phyloP scores from a whole-genome alignment of 345 rosid species.

The Murraya koenigii region DNA sequence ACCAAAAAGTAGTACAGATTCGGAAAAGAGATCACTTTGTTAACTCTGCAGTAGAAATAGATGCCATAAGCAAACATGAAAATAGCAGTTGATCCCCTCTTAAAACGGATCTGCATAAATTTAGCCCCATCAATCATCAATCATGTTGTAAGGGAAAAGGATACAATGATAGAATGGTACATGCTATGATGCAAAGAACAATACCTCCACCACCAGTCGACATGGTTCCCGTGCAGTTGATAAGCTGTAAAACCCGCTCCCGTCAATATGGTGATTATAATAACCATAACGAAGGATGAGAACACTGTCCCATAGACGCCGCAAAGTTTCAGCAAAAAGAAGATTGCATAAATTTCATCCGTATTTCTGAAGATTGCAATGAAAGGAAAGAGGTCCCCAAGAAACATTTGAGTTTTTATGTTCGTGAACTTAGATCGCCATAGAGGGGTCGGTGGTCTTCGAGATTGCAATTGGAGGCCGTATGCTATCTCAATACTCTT shows the following conservation, averaged over 20 bases:
- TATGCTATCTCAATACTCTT: not conserved
- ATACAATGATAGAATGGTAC: not conserved
- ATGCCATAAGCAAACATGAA: conserved; percentile 10
- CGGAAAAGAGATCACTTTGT: not conserved
- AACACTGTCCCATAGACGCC: not conserved
- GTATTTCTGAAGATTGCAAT: not conserved
- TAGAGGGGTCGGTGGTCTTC: too few species aligned
- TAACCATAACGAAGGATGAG: not conserved
- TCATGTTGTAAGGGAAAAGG: not conserved
- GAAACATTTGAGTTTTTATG: not conserved
- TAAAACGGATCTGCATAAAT: conserved; percentile 1
- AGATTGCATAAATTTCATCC: not conserved
- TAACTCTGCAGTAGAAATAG: not conserved
- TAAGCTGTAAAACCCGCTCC: not conserved
- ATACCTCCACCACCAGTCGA: conserved; percentile 9
- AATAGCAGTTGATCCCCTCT: conserved; percentile 9
- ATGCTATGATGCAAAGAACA: not conserved
- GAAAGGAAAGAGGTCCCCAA: conserved; percentile 3
- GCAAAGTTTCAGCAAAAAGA: not conserved
- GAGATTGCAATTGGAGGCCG: not conserved
- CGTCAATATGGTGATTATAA: not conserved
- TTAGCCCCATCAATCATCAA: not conserved
- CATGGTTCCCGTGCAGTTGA: not conserved
- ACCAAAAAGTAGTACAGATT: not conserved
- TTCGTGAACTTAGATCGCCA: not conserved